Conservation (phyloP, 1,284 basidiomycete genomes). For the Tilletia setariae region DNA sequence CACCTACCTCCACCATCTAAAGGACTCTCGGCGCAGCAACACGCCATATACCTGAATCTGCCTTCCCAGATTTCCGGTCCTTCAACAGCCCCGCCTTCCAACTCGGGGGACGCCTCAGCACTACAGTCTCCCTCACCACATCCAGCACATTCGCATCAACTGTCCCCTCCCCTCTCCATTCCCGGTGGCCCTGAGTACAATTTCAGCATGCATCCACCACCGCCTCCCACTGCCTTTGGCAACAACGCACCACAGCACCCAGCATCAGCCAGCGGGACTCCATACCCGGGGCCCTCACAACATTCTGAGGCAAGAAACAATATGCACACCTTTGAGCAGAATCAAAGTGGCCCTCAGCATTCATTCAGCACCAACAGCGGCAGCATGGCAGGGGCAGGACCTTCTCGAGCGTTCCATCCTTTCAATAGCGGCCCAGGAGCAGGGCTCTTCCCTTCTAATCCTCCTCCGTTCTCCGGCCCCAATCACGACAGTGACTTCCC, state of each 20-base stretch:
- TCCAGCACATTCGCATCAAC: not conserved
- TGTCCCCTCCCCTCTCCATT: not conserved
- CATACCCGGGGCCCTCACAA: not conserved
- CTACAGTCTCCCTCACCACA: not conserved
- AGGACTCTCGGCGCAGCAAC: not conserved
- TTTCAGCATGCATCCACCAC: not conserved
- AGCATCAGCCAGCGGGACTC: not conserved
- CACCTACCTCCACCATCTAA: no score
- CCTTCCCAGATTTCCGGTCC: not conserved
- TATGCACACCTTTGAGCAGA: no score
- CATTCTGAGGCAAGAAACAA: not conserved
- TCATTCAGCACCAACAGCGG: no score
- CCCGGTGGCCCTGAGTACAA: not conserved
- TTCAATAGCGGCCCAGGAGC: no score
- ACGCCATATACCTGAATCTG: not conserved
- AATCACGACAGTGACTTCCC: not conserved
- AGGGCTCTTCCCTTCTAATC: not conserved
- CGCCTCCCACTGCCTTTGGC: not conserved
- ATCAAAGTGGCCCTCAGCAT: no score
- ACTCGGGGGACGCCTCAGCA: not conserved
- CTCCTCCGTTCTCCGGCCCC: not conserved
- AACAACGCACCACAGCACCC: not conserved
- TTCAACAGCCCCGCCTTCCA: not conserved
- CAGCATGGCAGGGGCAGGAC: no score
- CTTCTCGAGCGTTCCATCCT: no score